Base-by-base conservation (phyloP, 148 eudicot species). In the Silene latifolia region DNA sequence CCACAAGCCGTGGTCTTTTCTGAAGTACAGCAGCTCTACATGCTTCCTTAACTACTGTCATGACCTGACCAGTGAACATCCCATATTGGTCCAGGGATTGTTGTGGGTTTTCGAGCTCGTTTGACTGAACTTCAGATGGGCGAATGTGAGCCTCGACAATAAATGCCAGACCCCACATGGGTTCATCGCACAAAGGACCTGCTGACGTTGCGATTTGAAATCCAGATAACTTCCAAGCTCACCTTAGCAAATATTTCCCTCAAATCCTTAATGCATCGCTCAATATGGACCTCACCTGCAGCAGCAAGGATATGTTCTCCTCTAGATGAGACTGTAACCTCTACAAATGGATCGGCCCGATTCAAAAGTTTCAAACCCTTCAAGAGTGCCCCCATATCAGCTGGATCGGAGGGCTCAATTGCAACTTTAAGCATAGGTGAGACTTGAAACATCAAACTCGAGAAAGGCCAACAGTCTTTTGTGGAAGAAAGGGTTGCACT, bases 291-390 rank as follows among this genome's bases (percentile, higher is more conserved):
- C 78, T 92, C 98, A 25, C 98, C 98, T n/a, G 97, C 97, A 51
- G 97, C 96, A 27, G 98, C 90, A 79, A 95, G 93, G 63, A 95
- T 96, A 62, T 94, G 97, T 77, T 92, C 98, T 24, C 98, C 98
- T 77, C 93, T 86, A 68, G 95, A 78, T 71, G 97, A 92, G 76
- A 95, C 89, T 18, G 88, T 84, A 74, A 95, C 96, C 87, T 95
- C 98, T 18, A 94, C 98, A 84, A 94, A 94, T 2, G 98, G 96
- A 74, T 94, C 98, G 0, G 97, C 98, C 25, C 89, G 90, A 65
- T 94, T 94, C 39, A 94, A 70, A 67, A 94, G 92, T 75, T 82
- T 88, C 81, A 94, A 80, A 7, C 98, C 98, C 85, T 90, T 94
- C 90, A 89, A 83, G n/a, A 94, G 86, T 47, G 96, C 89, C 68